phyloP scores from a whole-genome alignment of 306 rosid species.

The Macrotyloma uniflorum region DNA sequence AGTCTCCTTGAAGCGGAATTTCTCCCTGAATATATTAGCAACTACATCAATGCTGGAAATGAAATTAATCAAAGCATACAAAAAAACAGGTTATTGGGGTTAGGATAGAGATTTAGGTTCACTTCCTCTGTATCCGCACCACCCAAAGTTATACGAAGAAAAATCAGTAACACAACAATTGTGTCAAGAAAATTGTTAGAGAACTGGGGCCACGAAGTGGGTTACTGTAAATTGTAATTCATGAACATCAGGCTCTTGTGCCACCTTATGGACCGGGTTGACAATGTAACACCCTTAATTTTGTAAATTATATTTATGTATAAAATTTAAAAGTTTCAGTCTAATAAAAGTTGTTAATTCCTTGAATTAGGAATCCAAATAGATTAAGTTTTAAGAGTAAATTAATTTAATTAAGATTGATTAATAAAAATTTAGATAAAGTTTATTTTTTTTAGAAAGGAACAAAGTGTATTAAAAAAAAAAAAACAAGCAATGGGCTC shows the following conservation, averaged over 20 bases:
- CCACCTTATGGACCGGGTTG: constrained; percentile 20
- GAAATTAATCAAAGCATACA: constrained; percentile 29
- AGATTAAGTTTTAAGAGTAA: too few species aligned
- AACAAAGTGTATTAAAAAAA: too few species aligned
- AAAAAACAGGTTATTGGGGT: background rate
- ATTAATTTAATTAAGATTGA: too few species aligned
- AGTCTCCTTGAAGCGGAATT: constrained; percentile 94
- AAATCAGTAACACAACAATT: background rate
- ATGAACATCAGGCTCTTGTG: background rate
- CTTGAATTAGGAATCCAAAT: too few species aligned
- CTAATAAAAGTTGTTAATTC: too few species aligned
- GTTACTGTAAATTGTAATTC: background rate
- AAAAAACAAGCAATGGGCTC: too few species aligned
- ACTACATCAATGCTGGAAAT: constrained; percentile 33
- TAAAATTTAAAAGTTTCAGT: too few species aligned
- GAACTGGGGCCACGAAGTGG: constrained; percentile 7
- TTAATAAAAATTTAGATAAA: too few species aligned
- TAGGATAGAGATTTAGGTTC: background rate
- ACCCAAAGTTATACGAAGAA: background rate
- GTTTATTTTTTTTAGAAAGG: too few species aligned
- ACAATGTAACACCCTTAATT: too few species aligned
- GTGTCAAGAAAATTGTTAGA: background rate
- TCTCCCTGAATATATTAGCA: constrained; percentile 74
- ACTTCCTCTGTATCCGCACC: background rate
- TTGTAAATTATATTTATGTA: too few species aligned